Evolutionary conservation across 768 basidiomycete species (phyloP).

Genomic region (Glaciozyma martinii): DNA sequence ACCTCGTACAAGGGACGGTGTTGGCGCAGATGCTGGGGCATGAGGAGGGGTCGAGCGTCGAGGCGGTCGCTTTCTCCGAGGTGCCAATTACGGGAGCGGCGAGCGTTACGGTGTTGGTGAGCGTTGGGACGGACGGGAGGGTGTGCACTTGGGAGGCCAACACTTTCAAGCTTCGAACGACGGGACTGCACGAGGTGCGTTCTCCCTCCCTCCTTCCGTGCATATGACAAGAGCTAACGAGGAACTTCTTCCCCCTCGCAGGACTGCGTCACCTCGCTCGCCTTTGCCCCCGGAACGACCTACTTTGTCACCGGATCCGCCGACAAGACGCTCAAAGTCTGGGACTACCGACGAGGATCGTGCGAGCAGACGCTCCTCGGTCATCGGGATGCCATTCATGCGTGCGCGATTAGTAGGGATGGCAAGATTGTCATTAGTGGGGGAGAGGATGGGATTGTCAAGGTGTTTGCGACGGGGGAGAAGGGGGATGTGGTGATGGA

Average conservation of each 20-base stretch:
- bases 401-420: conserved; percentile 59
- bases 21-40: conserved; percentile 68
- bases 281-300: conserved; percentile 58
- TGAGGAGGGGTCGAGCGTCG: conserved; percentile 75
- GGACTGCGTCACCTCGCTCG: conserved; percentile 79
- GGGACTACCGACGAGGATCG: conserved; percentile 80
- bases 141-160: conserved; percentile 88
- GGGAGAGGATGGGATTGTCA: conserved; percentile 78
- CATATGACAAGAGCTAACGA: background rate
- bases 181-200: conserved; percentile 69
- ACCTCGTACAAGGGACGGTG: conserved; percentile 74
- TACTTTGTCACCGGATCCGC: conserved; percentile 76
- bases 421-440: conserved; percentile 71
- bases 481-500: background rate
- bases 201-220: too few species aligned
- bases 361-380: conserved; percentile 72
- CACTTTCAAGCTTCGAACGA: conserved; percentile 73
- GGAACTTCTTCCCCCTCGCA: conserved; percentile 40
- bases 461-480: conserved; percentile 54
- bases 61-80: conserved; percentile 75
- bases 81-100: conserved; percentile 51
- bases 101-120: conserved; percentile 55
- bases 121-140: conserved; percentile 88
- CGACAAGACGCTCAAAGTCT: conserved; percentile 76
- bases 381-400: conserved; percentile 67